Conservation (phyloP, 1,284 basidiomycete species). For the Apiotrichum siamense region DNA sequence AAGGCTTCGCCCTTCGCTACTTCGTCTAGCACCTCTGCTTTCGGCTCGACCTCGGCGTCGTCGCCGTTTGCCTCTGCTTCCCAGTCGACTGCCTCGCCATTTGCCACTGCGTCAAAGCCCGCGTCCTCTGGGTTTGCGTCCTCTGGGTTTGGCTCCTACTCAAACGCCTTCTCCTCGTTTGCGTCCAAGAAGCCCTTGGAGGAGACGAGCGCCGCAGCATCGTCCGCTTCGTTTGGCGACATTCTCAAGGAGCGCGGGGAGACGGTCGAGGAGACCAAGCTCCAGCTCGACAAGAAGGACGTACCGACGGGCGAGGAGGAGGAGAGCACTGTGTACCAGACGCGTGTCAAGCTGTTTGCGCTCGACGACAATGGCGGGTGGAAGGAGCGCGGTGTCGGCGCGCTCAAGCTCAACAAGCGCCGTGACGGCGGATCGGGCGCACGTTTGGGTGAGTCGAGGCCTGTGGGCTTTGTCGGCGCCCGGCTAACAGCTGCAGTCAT, state of each 20-base stretch:
- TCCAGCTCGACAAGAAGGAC: constrained; percentile 60
- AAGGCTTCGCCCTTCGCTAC: constrained; percentile 23
- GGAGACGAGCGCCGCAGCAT: constrained; percentile 1
- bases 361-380: constrained; percentile 61
- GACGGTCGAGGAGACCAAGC: constrained; percentile 49
- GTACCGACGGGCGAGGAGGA: constrained; percentile 88
- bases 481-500: constrained; percentile 59
- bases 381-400: constrained; percentile 83
- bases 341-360: constrained; percentile 75
- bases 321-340: constrained; percentile 75
- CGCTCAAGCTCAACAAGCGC: constrained; percentile 72
- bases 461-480: background rate
- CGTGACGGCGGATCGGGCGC: constrained; percentile 62
- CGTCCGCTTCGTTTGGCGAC: constrained; percentile 31
- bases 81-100: constrained; percentile 13
- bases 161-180: constrained; percentile 30
- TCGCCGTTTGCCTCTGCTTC: constrained; percentile 60
- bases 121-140: constrained; percentile 14
- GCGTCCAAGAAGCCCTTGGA: constrained; percentile 25
- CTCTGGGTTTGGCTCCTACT: constrained; percentile 37
- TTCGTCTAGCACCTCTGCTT: constrained; percentile 9
- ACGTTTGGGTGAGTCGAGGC: constrained; percentile 58
- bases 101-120: constrained; percentile 32
- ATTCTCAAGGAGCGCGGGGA: constrained; percentile 38
- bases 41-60: constrained; percentile 37